These are phyloP conservation scores for Aspergillus caelatus DNA, from an alignment of 2,329 filamentous ascomycete species.

Conservation along the genomic window DNA sequence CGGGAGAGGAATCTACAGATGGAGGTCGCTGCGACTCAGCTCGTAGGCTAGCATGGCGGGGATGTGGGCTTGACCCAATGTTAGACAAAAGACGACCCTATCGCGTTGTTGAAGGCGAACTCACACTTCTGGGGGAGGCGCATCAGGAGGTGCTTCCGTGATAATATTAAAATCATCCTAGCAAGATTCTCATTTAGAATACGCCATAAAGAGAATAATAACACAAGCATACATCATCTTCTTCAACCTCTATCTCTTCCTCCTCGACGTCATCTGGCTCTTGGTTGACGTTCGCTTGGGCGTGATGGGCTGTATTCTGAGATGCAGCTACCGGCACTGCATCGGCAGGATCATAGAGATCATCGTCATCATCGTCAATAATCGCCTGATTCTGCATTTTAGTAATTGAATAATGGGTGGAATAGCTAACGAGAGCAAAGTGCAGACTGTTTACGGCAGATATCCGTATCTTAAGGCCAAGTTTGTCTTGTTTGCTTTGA, in stretches of 20 bases:
- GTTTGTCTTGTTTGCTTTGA: conserved; percentile 29
- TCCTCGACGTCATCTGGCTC: conserved; percentile 40
- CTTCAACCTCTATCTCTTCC: conserved; percentile 47
- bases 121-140: conserved; percentile 41
- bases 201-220: neutral
- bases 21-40: conserved; percentile 38
- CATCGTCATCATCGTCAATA: conserved; percentile 53
- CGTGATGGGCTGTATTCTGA: conserved; percentile 32
- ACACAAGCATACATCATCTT: conserved; percentile 31
- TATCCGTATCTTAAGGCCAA: conserved; percentile 12
- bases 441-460: conserved; percentile 23
- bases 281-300: conserved; percentile 31
- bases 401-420: conserved; percentile 5
- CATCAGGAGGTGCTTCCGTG: conserved; percentile 49
- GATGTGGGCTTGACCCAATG: conserved; percentile 37
- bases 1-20: conserved; percentile 34
- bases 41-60: conserved; percentile 41
- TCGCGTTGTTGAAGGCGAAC: conserved; percentile 18
- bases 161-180: conserved; percentile 56
- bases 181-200: neutral
- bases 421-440: conserved; percentile 10
- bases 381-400: conserved; percentile 20
- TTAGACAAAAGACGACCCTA: conserved; percentile 17
- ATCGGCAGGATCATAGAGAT: conserved; percentile 49
- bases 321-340: conserved; percentile 33